Conservation (phyloP, 1,284 basidiomycete species). For the Inonotus obliquus region DNA sequence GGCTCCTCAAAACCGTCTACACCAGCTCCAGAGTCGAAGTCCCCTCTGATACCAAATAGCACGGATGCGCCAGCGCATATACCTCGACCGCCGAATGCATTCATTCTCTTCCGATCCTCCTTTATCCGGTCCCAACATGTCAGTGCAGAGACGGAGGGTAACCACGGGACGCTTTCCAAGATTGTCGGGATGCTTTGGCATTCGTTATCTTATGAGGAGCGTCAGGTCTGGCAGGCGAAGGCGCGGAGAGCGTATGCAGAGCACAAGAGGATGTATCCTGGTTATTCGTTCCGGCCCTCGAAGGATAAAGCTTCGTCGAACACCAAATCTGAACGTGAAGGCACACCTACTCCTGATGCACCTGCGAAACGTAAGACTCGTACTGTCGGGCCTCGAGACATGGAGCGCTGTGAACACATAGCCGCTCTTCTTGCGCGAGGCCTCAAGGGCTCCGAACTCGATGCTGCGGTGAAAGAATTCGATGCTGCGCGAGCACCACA, state of each 20-base stretch:
- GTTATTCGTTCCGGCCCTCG: slow-evolving; percentile 62
- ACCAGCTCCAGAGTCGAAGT: not conserved
- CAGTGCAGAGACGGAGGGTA: slow-evolving; percentile 70
- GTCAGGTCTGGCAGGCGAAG: slow-evolving; percentile 65
- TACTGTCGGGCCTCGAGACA: slow-evolving; percentile 65
- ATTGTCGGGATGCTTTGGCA: slow-evolving; percentile 73
- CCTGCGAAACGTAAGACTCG: slow-evolving; percentile 57
- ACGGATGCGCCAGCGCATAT: slow-evolving; percentile 43
- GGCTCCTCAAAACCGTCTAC: not conserved
- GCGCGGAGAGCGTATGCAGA: slow-evolving; percentile 62
- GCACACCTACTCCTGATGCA: slow-evolving; percentile 16
- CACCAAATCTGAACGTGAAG: not conserved
- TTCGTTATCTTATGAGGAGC: slow-evolving; percentile 61
- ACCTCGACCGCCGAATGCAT: slow-evolving; percentile 84
- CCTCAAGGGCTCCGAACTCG: slow-evolving; percentile 65
- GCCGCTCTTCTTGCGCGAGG: slow-evolving; percentile 74
- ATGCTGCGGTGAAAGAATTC: slow-evolving; percentile 68
- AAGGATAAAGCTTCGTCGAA: slow-evolving; percentile 7
- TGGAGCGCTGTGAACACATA: slow-evolving; percentile 68
- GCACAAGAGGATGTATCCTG: slow-evolving; percentile 63
- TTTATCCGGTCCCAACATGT: slow-evolving; percentile 75
- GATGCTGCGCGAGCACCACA: slow-evolving; percentile 61
- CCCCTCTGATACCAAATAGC: not conserved
- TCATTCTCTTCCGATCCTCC: slow-evolving; percentile 82
- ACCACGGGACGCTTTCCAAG: slow-evolving; percentile 73